phyloP scores from a whole-genome alignment of 2,329 filamentous ascomycete species.

The Exserohilum turcica region DNA sequence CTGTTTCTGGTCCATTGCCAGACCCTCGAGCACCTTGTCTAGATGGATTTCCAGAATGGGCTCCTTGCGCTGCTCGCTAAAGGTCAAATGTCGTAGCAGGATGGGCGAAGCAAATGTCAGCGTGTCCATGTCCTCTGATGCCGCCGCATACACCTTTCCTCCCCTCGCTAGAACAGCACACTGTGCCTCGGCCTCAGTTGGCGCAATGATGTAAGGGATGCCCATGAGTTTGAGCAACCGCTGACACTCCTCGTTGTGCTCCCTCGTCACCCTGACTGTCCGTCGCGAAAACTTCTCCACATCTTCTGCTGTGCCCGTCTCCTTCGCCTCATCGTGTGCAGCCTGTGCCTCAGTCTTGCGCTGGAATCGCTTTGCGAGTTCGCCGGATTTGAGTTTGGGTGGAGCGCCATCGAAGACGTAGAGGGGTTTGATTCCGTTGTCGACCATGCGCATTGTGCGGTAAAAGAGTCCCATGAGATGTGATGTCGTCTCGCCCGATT shows the following conservation, averaged over 20 bases:
- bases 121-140: constrained; percentile 98
- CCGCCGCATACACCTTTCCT: constrained; percentile 95
- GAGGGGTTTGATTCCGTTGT: constrained; percentile 97
- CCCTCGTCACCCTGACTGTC: constrained; percentile 91
- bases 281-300: constrained; percentile 95
- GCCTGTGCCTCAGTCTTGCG: constrained; percentile 92
- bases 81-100: constrained; percentile 88
- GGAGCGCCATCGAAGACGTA: constrained; percentile 98
- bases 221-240: constrained; percentile 92
- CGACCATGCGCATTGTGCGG: constrained; percentile 94
- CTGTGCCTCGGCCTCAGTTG: constrained; percentile 96
- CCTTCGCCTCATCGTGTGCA: constrained; percentile 90
- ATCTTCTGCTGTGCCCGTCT: constrained; percentile 96
- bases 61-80: constrained; percentile 96
- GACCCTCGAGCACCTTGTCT: constrained; percentile 81
- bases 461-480: constrained; percentile 99
- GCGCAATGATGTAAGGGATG: constrained; percentile 90
- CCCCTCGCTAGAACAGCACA: constrained; percentile 87
- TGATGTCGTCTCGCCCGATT: constrained; percentile 94
- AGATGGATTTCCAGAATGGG: constrained; percentile 95
- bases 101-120: constrained; percentile 94
- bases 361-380: constrained; percentile 93
- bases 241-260: constrained; percentile 96
- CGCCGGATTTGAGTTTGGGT: constrained; percentile 95
- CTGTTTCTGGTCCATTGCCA: constrained; percentile 86